phyloP scores from a whole-genome alignment of 257 asterid genomes.

The Solanum pennellii region DNA sequence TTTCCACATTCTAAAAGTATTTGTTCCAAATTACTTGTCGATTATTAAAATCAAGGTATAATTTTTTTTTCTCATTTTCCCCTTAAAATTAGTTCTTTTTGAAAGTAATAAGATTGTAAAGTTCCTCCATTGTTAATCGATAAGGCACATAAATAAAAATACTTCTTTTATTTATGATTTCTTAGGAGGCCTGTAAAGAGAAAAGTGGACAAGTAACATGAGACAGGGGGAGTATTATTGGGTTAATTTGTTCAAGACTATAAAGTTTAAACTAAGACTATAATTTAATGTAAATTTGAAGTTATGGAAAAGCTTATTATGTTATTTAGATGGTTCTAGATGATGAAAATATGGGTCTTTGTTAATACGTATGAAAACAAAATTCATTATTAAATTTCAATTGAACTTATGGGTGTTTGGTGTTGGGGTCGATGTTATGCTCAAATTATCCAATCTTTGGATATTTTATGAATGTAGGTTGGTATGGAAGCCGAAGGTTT shows the following conservation, averaged over 20 bases:
- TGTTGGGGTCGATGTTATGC: not conserved
- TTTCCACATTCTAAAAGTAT: not conserved
- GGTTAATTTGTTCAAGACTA: not conserved
- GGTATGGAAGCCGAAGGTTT: conserved; percentile 89
- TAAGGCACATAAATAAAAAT: not conserved
- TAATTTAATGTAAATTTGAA: not conserved
- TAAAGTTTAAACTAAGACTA: not conserved
- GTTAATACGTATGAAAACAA: not conserved
- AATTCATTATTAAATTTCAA: not conserved
- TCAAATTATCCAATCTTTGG: not conserved
- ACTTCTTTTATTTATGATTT: not conserved
- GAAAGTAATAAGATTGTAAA: not conserved
- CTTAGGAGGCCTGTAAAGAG: not conserved
- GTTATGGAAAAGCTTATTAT: not conserved
- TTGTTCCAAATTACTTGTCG: not conserved
- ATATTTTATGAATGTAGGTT: conserved; percentile 35
- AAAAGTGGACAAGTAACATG: not conserved
- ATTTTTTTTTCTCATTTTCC: not conserved
- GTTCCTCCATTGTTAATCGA: not conserved
- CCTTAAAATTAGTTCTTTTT: not conserved
- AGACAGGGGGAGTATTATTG: not conserved
- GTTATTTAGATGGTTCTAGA: not conserved
- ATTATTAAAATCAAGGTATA: not conserved
- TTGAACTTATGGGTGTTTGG: not conserved
- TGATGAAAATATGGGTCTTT: not conserved